Evolutionary conservation across 371 early-diverging fungal species (phyloP).

Genomic region (Mortierella sp.): DNA sequence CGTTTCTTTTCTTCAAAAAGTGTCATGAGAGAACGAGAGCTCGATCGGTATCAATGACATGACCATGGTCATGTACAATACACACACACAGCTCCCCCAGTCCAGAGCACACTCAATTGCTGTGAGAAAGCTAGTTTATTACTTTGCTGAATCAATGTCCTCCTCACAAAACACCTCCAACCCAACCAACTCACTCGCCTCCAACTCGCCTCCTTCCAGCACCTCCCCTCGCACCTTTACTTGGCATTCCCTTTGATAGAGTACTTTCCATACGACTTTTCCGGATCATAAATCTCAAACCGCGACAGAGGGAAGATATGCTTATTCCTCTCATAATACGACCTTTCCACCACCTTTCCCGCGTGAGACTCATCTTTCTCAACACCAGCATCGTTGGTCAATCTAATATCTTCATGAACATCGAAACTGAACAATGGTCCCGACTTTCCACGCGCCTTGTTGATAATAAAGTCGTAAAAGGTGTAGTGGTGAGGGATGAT

Average conservation of each 20-base stretch:
- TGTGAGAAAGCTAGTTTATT: no score
- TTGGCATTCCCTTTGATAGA: slow-evolving; percentile 67
- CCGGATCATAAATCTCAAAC: slow-evolving; percentile 96
- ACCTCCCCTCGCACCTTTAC: neutral
- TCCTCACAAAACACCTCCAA: no score
- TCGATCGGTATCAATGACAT: no score
- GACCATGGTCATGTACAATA: no score
- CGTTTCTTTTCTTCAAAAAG: no score
- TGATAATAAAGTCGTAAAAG: slow-evolving; percentile 97
- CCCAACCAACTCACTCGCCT: neutral
- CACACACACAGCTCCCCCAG: no score
- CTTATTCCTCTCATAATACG: slow-evolving; percentile 97
- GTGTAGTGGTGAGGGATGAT: slow-evolving; percentile 97
- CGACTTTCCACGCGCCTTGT: slow-evolving; percentile 96
- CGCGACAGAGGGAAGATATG: slow-evolving; percentile 97
- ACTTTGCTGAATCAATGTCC: no score
- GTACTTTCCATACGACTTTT: slow-evolving; percentile 91
- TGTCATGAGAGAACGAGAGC: no score
- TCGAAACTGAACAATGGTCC: slow-evolving; percentile 96
- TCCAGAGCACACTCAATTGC: no score
- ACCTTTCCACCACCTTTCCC: slow-evolving; percentile 93
- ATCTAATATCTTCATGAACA: slow-evolving; percentile 94
- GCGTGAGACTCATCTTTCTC: slow-evolving; percentile 97
- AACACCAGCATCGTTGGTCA: slow-evolving; percentile 86
- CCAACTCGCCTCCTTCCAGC: neutral